A percentile compares a stretch with the other conserved stretches of the same genome.
These are phyloP conservation scores for Carex sylvatica DNA, from an alignment of 202 grass and related monocot species.

Conservation along the genomic window DNA sequence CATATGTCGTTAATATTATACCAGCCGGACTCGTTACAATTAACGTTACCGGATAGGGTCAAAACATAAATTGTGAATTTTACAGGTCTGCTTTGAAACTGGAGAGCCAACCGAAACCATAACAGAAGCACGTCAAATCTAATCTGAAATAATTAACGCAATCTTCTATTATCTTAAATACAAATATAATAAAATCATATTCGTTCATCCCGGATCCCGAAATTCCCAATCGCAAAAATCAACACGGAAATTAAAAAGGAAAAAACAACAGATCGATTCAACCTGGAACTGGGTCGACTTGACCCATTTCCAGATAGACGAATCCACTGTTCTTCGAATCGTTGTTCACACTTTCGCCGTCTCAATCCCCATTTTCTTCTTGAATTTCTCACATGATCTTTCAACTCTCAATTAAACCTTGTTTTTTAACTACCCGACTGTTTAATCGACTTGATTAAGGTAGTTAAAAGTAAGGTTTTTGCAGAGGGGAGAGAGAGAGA, in stretches of 20 bases:
- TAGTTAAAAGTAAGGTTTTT: neutral
- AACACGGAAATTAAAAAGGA: neutral
- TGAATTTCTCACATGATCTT: neutral
- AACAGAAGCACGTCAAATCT: neutral
- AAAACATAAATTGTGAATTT: neutral
- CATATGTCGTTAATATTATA: too few relatives aligned
- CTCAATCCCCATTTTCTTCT: neutral
- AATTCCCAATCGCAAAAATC: neutral
- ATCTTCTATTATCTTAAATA: neutral
- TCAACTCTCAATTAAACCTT: neutral
- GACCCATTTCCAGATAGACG: neutral
- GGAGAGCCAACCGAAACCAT: neutral
- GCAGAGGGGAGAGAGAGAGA: neutral
- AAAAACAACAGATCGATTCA: neutral
- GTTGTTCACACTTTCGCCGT: conserved; percentile 2
- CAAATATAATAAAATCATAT: neutral
- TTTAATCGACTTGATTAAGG: neutral
- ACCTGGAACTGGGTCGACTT: neutral
- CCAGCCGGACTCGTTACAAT: too few relatives aligned
- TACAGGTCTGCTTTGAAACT: neutral
- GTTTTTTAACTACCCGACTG: neutral
- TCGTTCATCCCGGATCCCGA: neutral
- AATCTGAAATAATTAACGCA: neutral
- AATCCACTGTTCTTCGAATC: neutral
- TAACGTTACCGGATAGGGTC: too few relatives aligned